These are phyloP conservation scores for Beauveria medogensis DNA, from an alignment of 2,329 filamentous ascomycete genomes.

Conservation along the genomic window DNA sequence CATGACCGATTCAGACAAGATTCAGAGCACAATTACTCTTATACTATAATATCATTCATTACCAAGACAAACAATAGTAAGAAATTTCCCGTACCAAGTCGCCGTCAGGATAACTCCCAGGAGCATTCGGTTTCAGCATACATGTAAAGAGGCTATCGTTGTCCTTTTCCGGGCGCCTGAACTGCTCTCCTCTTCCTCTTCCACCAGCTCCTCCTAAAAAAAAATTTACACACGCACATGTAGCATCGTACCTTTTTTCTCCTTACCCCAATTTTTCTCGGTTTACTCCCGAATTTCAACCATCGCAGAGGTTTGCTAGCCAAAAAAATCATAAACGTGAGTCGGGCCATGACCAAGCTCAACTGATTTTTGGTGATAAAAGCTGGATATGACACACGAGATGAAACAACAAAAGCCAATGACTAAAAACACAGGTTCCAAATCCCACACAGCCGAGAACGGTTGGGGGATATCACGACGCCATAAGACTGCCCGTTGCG, in stretches of 20 bases:
- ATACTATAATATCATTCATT: slow-evolving; percentile 4
- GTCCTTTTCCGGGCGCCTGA: slow-evolving; percentile 3
- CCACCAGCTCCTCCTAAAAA: neutral
- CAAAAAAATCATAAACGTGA: neutral
- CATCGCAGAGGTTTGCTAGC: slow-evolving; percentile 1
- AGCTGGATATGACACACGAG: neutral
- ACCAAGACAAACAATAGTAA: neutral
- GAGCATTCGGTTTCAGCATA: neutral
- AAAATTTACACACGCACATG: neutral
- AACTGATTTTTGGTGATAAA: neutral
- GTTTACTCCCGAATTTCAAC: neutral
- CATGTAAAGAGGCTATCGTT: neutral
- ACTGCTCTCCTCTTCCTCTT: neutral
- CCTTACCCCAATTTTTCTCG: too few species aligned
- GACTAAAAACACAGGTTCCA: neutral
- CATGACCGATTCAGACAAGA: neutral
- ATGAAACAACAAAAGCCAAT: neutral
- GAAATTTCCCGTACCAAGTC: neutral
- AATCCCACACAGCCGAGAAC: neutral
- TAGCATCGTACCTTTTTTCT: neutral
- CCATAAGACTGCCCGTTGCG: neutral
- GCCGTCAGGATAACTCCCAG: neutral
- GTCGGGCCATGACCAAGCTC: neutral
- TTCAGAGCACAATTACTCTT: neutral
- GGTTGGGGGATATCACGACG: neutral